Evolutionary conservation across 305 asterid genomes (phyloP), one percentile per base, ranked within the genome.

Genomic region (Fraxinus platypoda): DNA sequence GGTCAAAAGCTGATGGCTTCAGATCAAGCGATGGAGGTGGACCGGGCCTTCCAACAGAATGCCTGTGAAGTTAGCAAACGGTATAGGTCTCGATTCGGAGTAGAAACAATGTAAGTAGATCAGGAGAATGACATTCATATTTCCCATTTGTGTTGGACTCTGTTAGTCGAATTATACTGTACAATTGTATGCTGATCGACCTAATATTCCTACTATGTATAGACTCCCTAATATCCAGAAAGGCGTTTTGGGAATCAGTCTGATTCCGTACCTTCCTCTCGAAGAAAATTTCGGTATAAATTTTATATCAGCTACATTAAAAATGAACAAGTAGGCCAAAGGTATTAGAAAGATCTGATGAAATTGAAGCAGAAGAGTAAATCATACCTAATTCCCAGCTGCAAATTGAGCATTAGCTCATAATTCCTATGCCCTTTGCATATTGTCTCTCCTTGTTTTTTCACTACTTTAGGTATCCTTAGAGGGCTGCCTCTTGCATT

Each of bases 381-480:
- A 33, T 17, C 26, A 15, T 87, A 93, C 98, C 98, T 93, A 78
- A 94, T 91, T 52, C 98, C 98, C 62, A 94, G 81, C 86, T 94
- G 98, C 91, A 95, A 89, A 85, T 95, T 93, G 62, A 95, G 92
- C 98, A 95, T 93, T 3, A 94, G 81, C 25, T 94, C 98, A 80
- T 93, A 93, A 79, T 94, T 94, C 81, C 94, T 90, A 78, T 93
- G 98, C 9, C 97, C 97, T 84, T 92, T 95, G 0, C 94, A 89
- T 76, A 95, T 95, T 0, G 97, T 90, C 86, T 89, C 98, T 23
- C 98, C 98, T 86, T 91, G 98, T 76, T 92, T 91, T 83, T 94
- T 95, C 1, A 85, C 97, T 28, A 87, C 85, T 82, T 84, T 93
- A 0, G 98, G 97, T 82, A 94, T 82, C 90, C 90, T 88, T 8